Base-by-base conservation (phyloP, 768 basidiomycete genomes). In the Suillus occidentalis region DNA sequence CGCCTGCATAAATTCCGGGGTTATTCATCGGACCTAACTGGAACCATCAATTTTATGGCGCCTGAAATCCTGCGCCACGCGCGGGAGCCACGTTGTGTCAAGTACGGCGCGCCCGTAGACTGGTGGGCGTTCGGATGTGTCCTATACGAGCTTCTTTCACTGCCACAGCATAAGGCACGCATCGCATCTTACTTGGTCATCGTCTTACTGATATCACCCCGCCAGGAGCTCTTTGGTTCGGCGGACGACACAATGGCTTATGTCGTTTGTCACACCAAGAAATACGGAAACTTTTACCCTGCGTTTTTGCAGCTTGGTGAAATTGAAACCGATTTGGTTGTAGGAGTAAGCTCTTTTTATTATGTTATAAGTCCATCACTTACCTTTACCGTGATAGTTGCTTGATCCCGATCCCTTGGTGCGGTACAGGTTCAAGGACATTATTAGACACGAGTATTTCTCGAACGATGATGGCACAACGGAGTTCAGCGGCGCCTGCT, bases 121-220 rank as follows among this genome's bases (percentile, higher is more conserved):
- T 82, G 80, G 71, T 83, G 81, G 81, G 73, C 73, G 0, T 68
- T 81, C 13, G 81, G 82, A 8, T 80, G 80, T 53, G 70, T 83
- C 14, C 65, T 75, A 9, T 83, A 73, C 64, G 79, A 82, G 65
- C 64, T 83, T 14, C 73, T 80, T 45, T 70, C 73, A 12, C 62
- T 56, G 18, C 63, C 58, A 20, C 62, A 64, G 25, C 69, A 73
- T 43, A 58, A 69, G 65, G 80, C 78, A 63, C 25, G 25, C 61
- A 28, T 57, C 36, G n/a, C 40, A 22, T 39, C 18, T 22, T 34
- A 13, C 55, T 22, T 52, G 25, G 56, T 31, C 57, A 34, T 40
- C 16, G 13, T 36, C 62, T 50, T 53, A 45, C 6, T 36, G n/a
- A 61, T 39, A 55, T 13, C 5, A 16, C 12, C 16, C 43, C 52